phyloP scores from a whole-genome alignment of 139 green algal genomes.

The Yamagishiella unicocca region DNA sequence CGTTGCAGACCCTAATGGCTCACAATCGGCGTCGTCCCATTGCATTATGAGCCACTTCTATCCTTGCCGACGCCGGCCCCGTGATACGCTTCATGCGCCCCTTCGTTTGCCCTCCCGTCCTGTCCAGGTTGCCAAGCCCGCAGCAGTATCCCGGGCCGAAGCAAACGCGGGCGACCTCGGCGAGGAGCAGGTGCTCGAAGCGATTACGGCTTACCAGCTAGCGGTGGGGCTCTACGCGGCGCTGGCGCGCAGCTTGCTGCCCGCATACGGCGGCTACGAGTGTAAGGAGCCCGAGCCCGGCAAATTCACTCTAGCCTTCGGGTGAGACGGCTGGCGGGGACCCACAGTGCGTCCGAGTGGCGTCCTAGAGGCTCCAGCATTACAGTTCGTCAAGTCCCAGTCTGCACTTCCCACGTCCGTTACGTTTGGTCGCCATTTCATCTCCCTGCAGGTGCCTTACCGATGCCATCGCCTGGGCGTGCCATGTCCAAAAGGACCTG shows the following conservation, averaged over 20 bases:
- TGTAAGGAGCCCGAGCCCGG: constrained; percentile 90
- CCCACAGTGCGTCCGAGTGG: neutral
- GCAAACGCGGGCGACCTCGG: constrained; percentile 39
- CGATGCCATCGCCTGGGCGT: constrained; percentile 68
- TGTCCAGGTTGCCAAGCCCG: constrained; percentile 69
- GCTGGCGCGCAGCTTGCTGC: constrained; percentile 74
- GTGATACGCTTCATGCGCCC: neutral
- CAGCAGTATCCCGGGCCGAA: constrained; percentile 67
- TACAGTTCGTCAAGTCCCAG: no score
- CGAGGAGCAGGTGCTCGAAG: constrained; percentile 66
- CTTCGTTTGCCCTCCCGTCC: neutral
- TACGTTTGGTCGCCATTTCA: no score
- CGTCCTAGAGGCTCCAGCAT: no score
- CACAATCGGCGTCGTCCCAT: no score
- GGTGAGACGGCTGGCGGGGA: constrained; percentile 37
- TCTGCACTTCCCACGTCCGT: no score
- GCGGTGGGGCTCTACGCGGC: constrained; percentile 61
- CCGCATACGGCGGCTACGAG: constrained; percentile 81
- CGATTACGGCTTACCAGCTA: constrained; percentile 74
- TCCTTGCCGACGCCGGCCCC: no score
- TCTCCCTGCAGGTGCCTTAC: constrained; percentile 36
- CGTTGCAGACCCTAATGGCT: no score
- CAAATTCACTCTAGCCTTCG: constrained; percentile 84
- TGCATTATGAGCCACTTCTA: no score
- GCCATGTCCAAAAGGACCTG: constrained; percentile 78